Evolutionary conservation across 805 yeast species (phyloP).

Genomic region (Cephaloascus fragrans): DNA sequence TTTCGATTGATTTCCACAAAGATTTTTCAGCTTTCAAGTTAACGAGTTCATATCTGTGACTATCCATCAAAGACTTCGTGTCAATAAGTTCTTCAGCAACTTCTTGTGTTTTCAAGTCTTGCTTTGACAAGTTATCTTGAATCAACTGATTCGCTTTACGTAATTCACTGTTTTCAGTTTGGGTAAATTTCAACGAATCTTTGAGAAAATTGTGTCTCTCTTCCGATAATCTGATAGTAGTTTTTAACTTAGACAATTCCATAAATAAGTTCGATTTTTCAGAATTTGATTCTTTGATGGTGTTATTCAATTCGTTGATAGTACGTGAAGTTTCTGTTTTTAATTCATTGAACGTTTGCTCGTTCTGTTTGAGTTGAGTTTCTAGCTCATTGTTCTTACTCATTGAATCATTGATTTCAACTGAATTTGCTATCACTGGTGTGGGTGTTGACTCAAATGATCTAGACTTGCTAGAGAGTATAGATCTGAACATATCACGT

Average conservation of each 20-base stretch:
- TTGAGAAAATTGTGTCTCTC: conserved; percentile 37
- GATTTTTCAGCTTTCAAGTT: conserved; percentile 46
- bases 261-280: conserved; percentile 39
- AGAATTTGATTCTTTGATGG: conserved; percentile 25
- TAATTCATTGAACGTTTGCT: conserved; percentile 18
- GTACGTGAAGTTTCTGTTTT: conserved; percentile 32
- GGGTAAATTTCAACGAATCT: conserved; percentile 26
- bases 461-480: not conserved
- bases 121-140: conserved; percentile 32
- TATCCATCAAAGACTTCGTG: conserved; percentile 34
- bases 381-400: conserved; percentile 20
- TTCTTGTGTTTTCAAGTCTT: conserved; percentile 38
- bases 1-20: conserved; percentile 37
- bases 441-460: not conserved
- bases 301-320: conserved; percentile 37
- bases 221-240: conserved; percentile 41
- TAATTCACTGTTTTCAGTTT: conserved; percentile 36
- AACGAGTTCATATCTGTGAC: conserved; percentile 32
- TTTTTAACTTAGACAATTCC: conserved; percentile 42
- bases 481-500: conserved; percentile 51
- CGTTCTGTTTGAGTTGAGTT: conserved; percentile 24
- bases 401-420: conserved; percentile 13
- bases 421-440: not conserved
- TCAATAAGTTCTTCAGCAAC: conserved; percentile 47
- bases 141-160: conserved; percentile 24